Evolutionary conservation across 2,329 filamentous ascomycete species (phyloP).

Genomic region (Fusarium kyushuense): DNA sequence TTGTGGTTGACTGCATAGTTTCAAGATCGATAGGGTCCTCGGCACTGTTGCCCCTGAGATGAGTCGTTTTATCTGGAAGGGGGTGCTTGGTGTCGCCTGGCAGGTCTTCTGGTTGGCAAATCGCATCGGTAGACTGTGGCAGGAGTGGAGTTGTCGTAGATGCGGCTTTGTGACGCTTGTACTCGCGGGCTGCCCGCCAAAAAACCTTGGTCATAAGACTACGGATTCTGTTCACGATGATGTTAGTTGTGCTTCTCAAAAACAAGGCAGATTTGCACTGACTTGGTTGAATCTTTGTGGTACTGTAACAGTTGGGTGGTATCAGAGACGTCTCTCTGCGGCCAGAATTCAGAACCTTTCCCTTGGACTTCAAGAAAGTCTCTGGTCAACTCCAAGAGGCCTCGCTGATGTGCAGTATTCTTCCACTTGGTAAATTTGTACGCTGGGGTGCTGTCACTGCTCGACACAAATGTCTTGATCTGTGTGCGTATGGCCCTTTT

Average conservation of each 20-base stretch:
- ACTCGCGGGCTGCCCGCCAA: constrained; percentile 19
- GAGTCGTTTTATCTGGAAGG: not conserved
- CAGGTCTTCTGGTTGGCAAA: not conserved
- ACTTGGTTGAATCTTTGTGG: constrained; percentile 23
- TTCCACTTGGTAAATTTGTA: constrained; percentile 28
- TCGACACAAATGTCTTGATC: constrained; percentile 19
- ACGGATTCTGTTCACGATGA: constrained; percentile 9
- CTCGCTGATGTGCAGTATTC: constrained; percentile 25
- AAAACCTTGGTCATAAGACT: constrained; percentile 32
- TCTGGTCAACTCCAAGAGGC: constrained; percentile 32
- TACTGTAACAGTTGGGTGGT: constrained; percentile 22
- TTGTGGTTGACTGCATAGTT: not conserved
- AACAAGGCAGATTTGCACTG: not conserved
- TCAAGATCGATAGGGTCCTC: constrained; percentile 28
- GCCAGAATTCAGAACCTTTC: constrained; percentile 40
- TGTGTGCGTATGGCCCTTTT: constrained; percentile 25
- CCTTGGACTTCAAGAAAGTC: constrained; percentile 30
- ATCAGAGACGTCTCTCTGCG: not conserved
- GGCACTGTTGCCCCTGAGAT: not conserved
- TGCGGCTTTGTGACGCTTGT: constrained; percentile 7
- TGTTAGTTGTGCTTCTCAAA: not conserved
- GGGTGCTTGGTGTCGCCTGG: not conserved
- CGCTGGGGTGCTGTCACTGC: not conserved
- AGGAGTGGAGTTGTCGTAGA: fast-evolving
- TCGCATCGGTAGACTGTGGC: not conserved